Base-by-base conservation (phyloP, 1,284 basidiomycete genomes). In the Ustilago esculenta region DNA sequence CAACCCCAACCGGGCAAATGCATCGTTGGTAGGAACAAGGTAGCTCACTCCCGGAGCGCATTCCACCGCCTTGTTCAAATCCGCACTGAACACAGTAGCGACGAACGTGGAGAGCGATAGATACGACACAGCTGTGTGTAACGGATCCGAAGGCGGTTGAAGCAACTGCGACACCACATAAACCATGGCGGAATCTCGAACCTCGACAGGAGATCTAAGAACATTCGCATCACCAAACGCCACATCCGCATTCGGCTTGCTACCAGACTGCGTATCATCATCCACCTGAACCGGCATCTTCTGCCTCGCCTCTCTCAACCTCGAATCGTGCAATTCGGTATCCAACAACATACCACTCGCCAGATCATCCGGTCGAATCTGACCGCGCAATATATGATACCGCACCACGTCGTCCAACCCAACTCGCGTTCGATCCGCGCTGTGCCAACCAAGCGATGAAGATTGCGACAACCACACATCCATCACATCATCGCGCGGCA, bases 161-260 rank as follows among this genome's bases (percentile, higher is more conserved):
- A 98, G 85, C 0, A 94, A 88, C 29, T 89, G 87, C 0, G 92
- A 91, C 39, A 98, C 84, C 72, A 98, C 90, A 83, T 98, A 99
- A 66, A 99, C 90, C 63, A 94, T 80, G 7, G 90, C 89, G 53
- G 53, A 39, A 11, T 90, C 89, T 60, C 91, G 87, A 53, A 90
- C 85, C 65, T 88, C 85, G 65, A 92, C 90, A 89, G 77, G 88
- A 32, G 90, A 88, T 10, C 89, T 90, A 55, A 95, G 86, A 15
- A 91, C 88, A 36, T 89, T 88, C 7, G 90, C 92, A 17, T 90
- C 92, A 23, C 90, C 92, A 79, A 98, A 97, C 12, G 88, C 85
- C 49, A 98, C 87, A 29, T 76, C 75, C 17, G 68, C 73, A 36
- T 72, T 73, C 30, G 68, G 70, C 36, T 50, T 64, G 18, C 55